Conservation (phyloP, 495 filamentous ascomycete genomes). For the Bathelium albidoporum region DNA sequence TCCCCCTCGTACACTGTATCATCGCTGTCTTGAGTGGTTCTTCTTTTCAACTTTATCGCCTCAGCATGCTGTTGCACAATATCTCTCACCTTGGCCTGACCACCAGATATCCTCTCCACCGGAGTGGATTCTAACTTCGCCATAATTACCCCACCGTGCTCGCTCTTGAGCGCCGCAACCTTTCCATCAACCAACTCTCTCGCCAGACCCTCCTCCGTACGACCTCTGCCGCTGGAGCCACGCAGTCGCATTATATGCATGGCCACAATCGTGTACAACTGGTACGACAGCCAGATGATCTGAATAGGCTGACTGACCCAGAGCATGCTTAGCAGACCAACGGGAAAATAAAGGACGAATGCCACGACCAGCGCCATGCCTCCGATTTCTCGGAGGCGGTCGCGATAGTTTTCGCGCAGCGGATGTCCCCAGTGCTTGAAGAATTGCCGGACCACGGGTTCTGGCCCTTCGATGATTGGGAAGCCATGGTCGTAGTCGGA, state of each 20-base stretch:
- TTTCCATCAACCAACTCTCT: not conserved
- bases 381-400: constrained; percentile 10
- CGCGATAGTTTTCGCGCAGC: constrained; percentile 7
- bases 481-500: constrained; percentile 10
- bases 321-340: constrained; percentile 9
- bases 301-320: constrained; percentile 12
- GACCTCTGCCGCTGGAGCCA: not conserved
- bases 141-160: not conserved
- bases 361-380: constrained; percentile 12
- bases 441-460: constrained; percentile 11
- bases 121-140: not conserved
- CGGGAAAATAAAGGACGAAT: constrained; percentile 11
- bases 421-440: constrained; percentile 16
- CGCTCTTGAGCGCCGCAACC: not conserved
- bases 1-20: not conserved
- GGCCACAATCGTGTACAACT: constrained; percentile 11
- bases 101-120: not conserved
- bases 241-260: constrained; percentile 7
- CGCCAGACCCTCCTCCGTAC: not conserved
- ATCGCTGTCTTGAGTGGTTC: not conserved
- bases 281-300: constrained; percentile 14
- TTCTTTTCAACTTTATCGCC: not conserved
- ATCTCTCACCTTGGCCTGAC: not conserved
- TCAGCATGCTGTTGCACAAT: not conserved
- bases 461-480: constrained; percentile 12